These are phyloP conservation scores for Setomelanomma holmii DNA, from an alignment of 2,329 filamentous ascomycete genomes.

Conservation along the genomic window DNA sequence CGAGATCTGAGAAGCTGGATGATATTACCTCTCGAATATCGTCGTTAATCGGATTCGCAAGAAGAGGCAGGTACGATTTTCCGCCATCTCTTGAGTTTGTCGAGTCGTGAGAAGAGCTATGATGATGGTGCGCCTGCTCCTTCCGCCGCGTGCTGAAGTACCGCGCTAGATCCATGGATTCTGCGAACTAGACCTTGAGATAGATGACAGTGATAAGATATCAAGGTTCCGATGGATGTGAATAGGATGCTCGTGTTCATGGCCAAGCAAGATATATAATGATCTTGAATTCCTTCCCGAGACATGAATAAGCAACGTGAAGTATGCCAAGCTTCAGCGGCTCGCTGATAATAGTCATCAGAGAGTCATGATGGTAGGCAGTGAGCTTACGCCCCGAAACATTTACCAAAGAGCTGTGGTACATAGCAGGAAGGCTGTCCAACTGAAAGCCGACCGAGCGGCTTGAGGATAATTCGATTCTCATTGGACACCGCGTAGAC, in stretches of 20 bases:
- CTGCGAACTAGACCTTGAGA: neutral
- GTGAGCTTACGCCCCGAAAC: neutral
- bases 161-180: conserved; percentile 23
- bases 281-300: neutral
- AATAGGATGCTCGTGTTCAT: neutral
- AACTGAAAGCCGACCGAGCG: neutral
- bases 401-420: neutral
- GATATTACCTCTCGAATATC: conserved; percentile 22
- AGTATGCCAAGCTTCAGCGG: neutral
- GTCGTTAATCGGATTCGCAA: conserved; percentile 30
- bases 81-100: neutral
- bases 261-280: neutral
- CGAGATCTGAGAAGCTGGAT: conserved; percentile 14
- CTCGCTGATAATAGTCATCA: neutral
- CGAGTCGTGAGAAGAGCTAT: neutral
- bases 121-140: conserved; percentile 2
- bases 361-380: neutral
- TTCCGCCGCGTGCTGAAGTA: conserved; percentile 26
- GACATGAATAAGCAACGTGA: neutral
- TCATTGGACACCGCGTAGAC: neutral
- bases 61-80: conserved; percentile 19
- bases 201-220: neutral
- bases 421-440: neutral
- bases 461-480: neutral
- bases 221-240: neutral